These are phyloP conservation scores for Trametes punicea DNA, from an alignment of 768 basidiomycete genomes.

Conservation along the genomic window DNA sequence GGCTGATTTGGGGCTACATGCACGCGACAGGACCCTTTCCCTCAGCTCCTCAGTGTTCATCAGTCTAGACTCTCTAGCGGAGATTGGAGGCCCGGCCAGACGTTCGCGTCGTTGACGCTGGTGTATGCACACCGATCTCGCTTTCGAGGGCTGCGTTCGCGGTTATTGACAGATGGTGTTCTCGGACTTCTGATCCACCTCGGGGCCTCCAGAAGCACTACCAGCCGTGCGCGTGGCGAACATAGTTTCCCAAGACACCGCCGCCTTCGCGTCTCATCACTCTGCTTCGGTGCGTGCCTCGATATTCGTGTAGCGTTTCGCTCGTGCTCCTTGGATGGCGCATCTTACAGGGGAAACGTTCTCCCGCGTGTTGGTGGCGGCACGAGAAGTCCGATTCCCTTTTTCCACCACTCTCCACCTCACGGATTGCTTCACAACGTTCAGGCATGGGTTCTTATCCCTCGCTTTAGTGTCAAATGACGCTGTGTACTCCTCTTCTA, in stretches of 20 bases:
- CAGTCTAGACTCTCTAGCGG: not conserved
- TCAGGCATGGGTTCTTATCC: not conserved
- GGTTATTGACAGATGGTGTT: conserved; percentile 2
- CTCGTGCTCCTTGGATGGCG: not conserved
- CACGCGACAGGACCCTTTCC: not conserved
- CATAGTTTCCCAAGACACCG: conserved; percentile 10
- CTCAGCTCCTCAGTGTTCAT: not conserved
- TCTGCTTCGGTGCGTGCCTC: conserved; percentile 4
- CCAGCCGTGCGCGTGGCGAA: not conserved
- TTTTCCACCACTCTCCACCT: not conserved
- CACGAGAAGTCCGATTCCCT: not conserved
- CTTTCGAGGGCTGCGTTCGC: not conserved
- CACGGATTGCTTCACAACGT: not conserved
- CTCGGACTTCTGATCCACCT: not conserved
- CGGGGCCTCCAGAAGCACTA: not conserved
- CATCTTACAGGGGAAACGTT: not conserved
- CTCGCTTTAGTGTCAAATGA: not conserved
- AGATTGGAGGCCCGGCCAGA: not conserved
- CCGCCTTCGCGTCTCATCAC: not conserved
- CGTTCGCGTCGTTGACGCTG: not conserved
- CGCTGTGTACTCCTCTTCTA: not conserved
- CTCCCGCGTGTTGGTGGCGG: conserved; percentile 1
- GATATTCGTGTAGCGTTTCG: not conserved
- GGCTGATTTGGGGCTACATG: not conserved
- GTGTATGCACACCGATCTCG: conserved; percentile 1